These are phyloP conservation scores for Apiotrichum mycotoxinovorans DNA, from an alignment of 1,284 basidiomycete genomes.

Conservation along the genomic window DNA sequence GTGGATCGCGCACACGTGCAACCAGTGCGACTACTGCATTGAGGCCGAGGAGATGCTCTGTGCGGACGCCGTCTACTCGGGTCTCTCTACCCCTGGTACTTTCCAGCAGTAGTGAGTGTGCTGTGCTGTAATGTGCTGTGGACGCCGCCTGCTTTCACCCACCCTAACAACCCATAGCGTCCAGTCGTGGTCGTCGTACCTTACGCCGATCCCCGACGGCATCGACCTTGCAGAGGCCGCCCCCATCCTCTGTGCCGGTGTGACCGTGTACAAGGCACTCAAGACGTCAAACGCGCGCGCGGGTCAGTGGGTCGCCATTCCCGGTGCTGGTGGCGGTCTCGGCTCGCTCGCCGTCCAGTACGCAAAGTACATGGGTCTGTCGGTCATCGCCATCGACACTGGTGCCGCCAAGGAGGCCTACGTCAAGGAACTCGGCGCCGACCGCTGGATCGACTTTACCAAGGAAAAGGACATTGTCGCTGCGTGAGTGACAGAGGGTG, in stretches of 20 bases:
- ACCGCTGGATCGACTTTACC: constrained; percentile 76
- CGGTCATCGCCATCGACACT: constrained; percentile 72
- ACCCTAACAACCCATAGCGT: constrained; percentile 13
- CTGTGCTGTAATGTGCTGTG: too few species aligned
- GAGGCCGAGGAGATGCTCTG: constrained; percentile 65
- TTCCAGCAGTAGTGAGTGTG: constrained; percentile 33
- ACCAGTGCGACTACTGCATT: constrained; percentile 71
- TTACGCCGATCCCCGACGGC: constrained; percentile 70
- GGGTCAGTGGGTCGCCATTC: constrained; percentile 76
- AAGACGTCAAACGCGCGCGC: constrained; percentile 65
- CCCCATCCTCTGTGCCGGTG: constrained; percentile 72
- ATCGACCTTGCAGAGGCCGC: constrained; percentile 68
- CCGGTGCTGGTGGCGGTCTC: constrained; percentile 51
- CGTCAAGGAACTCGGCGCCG: constrained; percentile 66
- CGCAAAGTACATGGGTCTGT: constrained; percentile 68
- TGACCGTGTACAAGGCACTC: constrained; percentile 67
- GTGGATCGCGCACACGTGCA: constrained; percentile 66
- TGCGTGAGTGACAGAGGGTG: too few species aligned
- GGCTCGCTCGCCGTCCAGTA: constrained; percentile 65
- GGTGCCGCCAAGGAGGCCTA: constrained; percentile 72
- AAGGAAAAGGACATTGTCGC: constrained; percentile 36
- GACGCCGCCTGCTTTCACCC: too few species aligned
- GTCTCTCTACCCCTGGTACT: constrained; percentile 56
- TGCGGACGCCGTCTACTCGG: constrained; percentile 59
- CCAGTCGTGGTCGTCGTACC: constrained; percentile 59